Conservation (phyloP, 805 yeast genomes). For the Saccharomycopsis sp. region DNA sequence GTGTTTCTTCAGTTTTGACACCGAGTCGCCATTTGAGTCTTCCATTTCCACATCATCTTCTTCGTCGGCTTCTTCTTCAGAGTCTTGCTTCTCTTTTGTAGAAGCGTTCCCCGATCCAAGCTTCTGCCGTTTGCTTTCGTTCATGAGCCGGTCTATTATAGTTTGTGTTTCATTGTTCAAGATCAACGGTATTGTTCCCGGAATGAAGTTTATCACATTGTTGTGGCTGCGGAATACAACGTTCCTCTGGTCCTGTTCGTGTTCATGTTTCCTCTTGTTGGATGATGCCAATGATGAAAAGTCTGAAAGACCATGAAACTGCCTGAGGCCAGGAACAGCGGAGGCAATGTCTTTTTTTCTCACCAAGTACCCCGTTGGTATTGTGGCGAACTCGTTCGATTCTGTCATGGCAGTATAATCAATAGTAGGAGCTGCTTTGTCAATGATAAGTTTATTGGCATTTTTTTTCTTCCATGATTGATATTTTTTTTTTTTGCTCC, state of each 20-base stretch:
- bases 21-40: neutral
- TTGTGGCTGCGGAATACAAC: no score
- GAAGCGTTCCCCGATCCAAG: no score
- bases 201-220: conserved; percentile 1
- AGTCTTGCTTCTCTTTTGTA: neutral
- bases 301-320: neutral
- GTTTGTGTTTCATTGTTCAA: conserved; percentile 1
- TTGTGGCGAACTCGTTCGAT: conserved; percentile 7
- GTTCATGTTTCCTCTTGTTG: no score
- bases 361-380: conserved; percentile 5
- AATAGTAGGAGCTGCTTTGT: no score
- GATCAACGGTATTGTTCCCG: conserved; percentile 15
- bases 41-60: neutral
- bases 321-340: conserved; percentile 10
- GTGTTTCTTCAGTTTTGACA: neutral
- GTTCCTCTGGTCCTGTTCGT: no score
- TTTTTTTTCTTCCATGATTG: no score
- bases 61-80: neutral
- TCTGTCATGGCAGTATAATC: no score
- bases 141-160: conserved; percentile 2
- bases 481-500: no score
- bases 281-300: no score
- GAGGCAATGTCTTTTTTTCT: conserved; percentile 11
- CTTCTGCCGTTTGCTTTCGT: conserved; percentile 13
- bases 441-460: no score